Evolutionary conservation across 164 flowering plant genomes (phyloP).

Genomic region (Sedum album): DNA sequence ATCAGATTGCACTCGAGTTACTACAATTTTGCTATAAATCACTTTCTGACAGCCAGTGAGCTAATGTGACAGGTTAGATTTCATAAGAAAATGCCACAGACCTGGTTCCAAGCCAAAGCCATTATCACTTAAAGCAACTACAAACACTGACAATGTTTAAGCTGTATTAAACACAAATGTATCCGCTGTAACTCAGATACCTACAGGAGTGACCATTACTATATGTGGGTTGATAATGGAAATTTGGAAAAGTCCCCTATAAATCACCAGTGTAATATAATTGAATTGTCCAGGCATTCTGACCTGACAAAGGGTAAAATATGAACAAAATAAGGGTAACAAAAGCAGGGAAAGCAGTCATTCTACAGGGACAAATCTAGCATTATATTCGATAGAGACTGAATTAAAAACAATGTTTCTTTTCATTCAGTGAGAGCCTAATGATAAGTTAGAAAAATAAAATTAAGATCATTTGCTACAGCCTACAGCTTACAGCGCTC

Average conservation of each 20-base stretch:
- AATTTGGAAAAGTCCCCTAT: background rate
- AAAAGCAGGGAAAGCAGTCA: background rate
- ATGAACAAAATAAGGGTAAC: background rate
- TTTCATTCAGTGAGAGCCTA: too few species aligned
- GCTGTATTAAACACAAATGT: background rate
- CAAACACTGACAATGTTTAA: background rate
- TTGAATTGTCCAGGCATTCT: background rate
- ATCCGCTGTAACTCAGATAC: background rate
- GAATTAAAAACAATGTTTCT: background rate
- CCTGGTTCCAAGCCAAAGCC: background rate
- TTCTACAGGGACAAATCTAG: background rate
- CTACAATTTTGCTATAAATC: background rate
- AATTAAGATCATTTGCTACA: too few species aligned
- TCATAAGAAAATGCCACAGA: background rate
- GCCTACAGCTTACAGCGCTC: background rate
- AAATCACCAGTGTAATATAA: background rate
- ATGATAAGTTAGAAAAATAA: too few species aligned
- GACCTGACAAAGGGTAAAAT: background rate
- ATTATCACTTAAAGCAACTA: background rate
- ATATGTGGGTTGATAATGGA: too few species aligned
- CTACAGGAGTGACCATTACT: background rate
- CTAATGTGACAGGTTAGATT: too few species aligned
- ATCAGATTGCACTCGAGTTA: conserved; percentile 1
- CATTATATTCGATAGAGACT: background rate
- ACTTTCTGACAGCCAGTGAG: background rate